Evolutionary conservation across 148 eudicot species (phyloP).

Genomic region (Amaranthus cruentus): DNA sequence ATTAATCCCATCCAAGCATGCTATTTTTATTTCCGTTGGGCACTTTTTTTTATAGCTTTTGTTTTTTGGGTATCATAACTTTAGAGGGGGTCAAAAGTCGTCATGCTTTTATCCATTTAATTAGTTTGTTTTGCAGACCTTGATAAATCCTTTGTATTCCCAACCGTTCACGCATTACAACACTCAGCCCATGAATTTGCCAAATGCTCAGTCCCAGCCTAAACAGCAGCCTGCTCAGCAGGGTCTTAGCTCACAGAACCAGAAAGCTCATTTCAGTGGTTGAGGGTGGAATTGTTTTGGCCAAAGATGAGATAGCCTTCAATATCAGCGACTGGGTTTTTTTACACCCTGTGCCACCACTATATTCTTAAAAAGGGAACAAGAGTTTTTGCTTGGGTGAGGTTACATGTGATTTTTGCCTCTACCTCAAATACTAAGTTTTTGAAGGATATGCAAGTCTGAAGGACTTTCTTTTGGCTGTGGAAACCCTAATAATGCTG

Average conservation of each 20-base stretch:
- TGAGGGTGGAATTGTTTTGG: slow-evolving; percentile 30
- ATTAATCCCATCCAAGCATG: too few relatives aligned
- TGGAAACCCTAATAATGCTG: slow-evolving; percentile 42
- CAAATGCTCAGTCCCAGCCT: slow-evolving; percentile 33
- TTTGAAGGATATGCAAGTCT: slow-evolving; percentile 20
- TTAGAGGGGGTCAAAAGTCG: too few relatives aligned
- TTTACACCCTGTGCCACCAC: slow-evolving; percentile 39
- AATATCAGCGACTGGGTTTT: slow-evolving; percentile 52
- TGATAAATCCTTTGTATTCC: slow-evolving; percentile 91
- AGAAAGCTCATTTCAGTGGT: slow-evolving; percentile 76
- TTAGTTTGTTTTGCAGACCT: slow-evolving; percentile 38
- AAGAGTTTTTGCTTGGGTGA: slow-evolving; percentile 18
- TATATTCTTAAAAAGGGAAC: slow-evolving; percentile 12
- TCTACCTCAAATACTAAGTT: slow-evolving; percentile 21
- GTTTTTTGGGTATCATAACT: too few relatives aligned
- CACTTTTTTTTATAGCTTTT: too few relatives aligned
- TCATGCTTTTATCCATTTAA: neutral
- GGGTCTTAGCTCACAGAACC: slow-evolving; percentile 66
- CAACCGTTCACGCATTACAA: slow-evolving; percentile 87
- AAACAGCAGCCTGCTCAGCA: slow-evolving; percentile 48
- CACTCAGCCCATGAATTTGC: slow-evolving; percentile 74
- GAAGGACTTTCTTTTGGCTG: slow-evolving; percentile 20
- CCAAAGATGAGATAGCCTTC: slow-evolving; percentile 54
- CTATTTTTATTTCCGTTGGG: too few relatives aligned
- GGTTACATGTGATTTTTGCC: slow-evolving; percentile 24